Conservation (phyloP, 2,329 filamentous ascomycete species). For the Sporothrix globosa region DNA sequence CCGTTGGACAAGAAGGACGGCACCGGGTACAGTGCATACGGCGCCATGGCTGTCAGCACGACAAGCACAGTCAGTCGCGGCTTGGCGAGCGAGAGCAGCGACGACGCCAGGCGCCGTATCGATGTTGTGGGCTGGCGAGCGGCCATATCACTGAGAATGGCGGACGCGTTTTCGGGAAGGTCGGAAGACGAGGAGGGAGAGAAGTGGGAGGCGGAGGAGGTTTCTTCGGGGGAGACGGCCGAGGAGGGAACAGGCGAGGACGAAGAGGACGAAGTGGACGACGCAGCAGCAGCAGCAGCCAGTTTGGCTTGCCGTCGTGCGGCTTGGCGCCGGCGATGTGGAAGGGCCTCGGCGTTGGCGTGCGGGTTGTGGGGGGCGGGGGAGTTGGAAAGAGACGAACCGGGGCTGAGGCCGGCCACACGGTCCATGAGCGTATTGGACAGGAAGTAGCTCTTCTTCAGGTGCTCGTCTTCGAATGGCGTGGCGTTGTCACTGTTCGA, state of each 20-base stretch:
- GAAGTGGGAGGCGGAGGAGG: not conserved
- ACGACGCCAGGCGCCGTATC: conserved; percentile 69
- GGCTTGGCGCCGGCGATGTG: conserved; percentile 38
- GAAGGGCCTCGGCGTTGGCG: conserved; percentile 23
- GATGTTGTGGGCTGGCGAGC: conserved; percentile 56
- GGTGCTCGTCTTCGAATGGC: conserved; percentile 34
- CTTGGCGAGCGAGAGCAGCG: conserved; percentile 91
- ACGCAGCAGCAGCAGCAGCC: not conserved
- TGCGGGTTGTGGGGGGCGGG: not conserved
- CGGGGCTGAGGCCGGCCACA: conserved; percentile 32
- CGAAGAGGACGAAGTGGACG: not conserved
- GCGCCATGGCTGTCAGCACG: conserved; percentile 84
- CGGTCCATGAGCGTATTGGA: conserved; percentile 44
- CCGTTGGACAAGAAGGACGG: conserved; percentile 76
- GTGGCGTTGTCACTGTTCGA: not conserved
- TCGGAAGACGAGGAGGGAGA: conserved; percentile 8
- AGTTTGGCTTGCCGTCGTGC: conserved; percentile 31
- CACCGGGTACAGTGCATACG: conserved; percentile 92
- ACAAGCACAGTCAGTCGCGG: conserved; percentile 90
- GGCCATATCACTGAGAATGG: conserved; percentile 57
- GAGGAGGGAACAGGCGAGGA: not conserved
- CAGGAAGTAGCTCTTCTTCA: conserved; percentile 44
- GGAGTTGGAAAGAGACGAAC: conserved; percentile 10
- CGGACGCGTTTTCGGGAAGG: conserved; percentile 50
- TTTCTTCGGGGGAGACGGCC: not conserved